These are phyloP conservation scores for Reticulascus tulasneorum DNA, from an alignment of 2,329 filamentous ascomycete species.

Conservation along the genomic window DNA sequence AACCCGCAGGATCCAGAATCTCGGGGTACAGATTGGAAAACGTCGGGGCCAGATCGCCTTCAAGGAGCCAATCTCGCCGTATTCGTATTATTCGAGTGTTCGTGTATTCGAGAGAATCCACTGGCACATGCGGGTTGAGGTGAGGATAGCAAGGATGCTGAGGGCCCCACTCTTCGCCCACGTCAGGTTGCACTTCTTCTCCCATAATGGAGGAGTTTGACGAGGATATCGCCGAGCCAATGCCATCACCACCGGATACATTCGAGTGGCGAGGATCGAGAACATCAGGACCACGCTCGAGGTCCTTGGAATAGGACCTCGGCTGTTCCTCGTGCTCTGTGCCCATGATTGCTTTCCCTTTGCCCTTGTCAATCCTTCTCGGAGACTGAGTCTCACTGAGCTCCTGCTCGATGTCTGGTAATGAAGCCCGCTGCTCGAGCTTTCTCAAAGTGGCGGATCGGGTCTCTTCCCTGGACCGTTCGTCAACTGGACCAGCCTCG, in stretches of 20 bases:
- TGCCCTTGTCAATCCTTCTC: slow-evolving; percentile 42
- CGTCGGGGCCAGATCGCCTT: slow-evolving; percentile 85
- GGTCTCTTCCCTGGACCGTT: slow-evolving; percentile 9
- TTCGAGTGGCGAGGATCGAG: slow-evolving; percentile 40
- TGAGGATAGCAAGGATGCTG: slow-evolving; percentile 94
- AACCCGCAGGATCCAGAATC: slow-evolving; percentile 78
- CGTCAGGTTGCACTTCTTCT: slow-evolving; percentile 60
- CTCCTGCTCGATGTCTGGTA: slow-evolving; percentile 7
- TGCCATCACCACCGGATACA: slow-evolving; percentile 44
- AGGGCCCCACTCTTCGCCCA: slow-evolving; percentile 84
- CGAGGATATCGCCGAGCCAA: slow-evolving; percentile 53
- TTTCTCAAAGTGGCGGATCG: slow-evolving; percentile 19
- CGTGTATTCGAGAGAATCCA: slow-evolving; percentile 68
- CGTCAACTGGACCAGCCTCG: slow-evolving; percentile 12
- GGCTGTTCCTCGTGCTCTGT: slow-evolving; percentile 28
- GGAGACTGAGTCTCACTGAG: too few relatives aligned
- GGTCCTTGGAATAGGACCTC: slow-evolving; percentile 43
- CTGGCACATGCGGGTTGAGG: slow-evolving; percentile 82
- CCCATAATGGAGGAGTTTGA: slow-evolving; percentile 59
- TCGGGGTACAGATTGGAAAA: slow-evolving; percentile 96
- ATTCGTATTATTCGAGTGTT: slow-evolving; percentile 89
- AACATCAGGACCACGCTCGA: slow-evolving; percentile 50
- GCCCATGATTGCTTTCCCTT: slow-evolving; percentile 45
- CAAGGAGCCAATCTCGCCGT: slow-evolving; percentile 83
- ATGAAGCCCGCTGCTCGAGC: slow-evolving; percentile 25